Percentiles rank a stretch among this genome's conserved stretches.
phyloP scores from a whole-genome alignment of 257 asterid genomes.

The Primulina tabacum region DNA sequence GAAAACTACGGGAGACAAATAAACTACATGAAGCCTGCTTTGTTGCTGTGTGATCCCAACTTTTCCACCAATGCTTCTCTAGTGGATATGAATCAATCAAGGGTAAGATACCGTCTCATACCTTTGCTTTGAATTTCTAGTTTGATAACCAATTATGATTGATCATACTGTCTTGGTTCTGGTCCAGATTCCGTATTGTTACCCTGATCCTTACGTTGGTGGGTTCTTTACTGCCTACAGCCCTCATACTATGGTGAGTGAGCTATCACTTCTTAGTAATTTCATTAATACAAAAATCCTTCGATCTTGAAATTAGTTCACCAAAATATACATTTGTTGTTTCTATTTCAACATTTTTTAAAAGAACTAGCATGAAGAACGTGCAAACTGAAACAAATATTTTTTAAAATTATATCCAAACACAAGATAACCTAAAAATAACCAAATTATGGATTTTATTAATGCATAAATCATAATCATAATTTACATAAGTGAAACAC shows the following conservation, averaged over 20 bases:
- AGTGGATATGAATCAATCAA: conserved; percentile 53
- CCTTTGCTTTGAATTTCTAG: not conserved
- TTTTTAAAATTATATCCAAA: no score
- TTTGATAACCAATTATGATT: conserved; percentile 16
- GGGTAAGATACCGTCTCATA: conserved; percentile 44
- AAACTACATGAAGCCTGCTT: conserved; percentile 44
- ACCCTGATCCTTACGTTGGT: conserved; percentile 61
- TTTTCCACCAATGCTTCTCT: conserved; percentile 41
- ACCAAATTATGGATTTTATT: no score
- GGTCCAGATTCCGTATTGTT: conserved; percentile 55
- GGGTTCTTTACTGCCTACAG: conserved; percentile 69
- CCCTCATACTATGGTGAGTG: conserved; percentile 64
- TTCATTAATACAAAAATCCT: not conserved
- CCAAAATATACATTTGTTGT: not conserved
- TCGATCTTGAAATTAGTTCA: not conserved
- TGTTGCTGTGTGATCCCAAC: conserved; percentile 45
- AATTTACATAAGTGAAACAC: no score
- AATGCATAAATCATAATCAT: no score
- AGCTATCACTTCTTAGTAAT: not conserved
- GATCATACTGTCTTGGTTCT: conserved; percentile 22
- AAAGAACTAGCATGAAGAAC: no score
- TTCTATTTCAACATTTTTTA: no score
- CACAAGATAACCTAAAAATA: no score
- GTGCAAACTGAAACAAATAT: no score
- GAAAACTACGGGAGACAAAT: conserved; percentile 49